Conservation (phyloP, 169 alveolate genomes). For the Plasmodium ovale region DNA sequence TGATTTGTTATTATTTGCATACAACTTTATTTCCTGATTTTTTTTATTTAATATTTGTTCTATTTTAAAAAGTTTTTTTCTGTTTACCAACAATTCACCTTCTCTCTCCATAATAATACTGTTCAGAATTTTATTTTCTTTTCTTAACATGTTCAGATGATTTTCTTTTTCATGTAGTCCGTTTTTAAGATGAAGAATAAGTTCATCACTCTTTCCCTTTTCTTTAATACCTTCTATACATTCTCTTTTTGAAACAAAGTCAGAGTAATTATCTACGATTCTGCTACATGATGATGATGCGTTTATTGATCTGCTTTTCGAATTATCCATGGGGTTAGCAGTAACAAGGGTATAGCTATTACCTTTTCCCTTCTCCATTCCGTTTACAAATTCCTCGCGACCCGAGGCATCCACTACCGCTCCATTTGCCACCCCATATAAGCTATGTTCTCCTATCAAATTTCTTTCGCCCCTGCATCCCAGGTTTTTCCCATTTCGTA, state of each 20-base stretch:
- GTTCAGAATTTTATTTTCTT: slow-evolving; percentile 28
- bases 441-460: neutral
- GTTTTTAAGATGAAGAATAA: slow-evolving; percentile 32
- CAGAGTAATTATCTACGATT: neutral
- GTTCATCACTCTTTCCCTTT: slow-evolving; percentile 34
- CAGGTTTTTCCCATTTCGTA: slow-evolving; percentile 12
- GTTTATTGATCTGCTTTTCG: neutral
- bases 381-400: neutral
- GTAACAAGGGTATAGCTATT: neutral
- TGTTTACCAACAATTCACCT: slow-evolving; percentile 20
- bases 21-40: slow-evolving; percentile 18
- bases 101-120: slow-evolving; percentile 20
- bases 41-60: slow-evolving; percentile 27
- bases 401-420: no score
- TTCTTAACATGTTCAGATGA: slow-evolving; percentile 10
- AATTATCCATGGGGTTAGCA: neutral
- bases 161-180: slow-evolving; percentile 59
- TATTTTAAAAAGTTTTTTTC: slow-evolving; percentile 7
- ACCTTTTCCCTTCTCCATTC: neutral
- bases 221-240: slow-evolving; percentile 24
- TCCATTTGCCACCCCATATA: neutral
- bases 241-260: slow-evolving; percentile 17
- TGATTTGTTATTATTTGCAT: slow-evolving; percentile 16
- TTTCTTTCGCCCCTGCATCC: neutral
- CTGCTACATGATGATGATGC: neutral